Evolutionary conservation across 2,329 filamentous ascomycete species (phyloP), one percentile per base, ranked within the genome.

Genomic region (Daldinia eschscholtzii): DNA sequence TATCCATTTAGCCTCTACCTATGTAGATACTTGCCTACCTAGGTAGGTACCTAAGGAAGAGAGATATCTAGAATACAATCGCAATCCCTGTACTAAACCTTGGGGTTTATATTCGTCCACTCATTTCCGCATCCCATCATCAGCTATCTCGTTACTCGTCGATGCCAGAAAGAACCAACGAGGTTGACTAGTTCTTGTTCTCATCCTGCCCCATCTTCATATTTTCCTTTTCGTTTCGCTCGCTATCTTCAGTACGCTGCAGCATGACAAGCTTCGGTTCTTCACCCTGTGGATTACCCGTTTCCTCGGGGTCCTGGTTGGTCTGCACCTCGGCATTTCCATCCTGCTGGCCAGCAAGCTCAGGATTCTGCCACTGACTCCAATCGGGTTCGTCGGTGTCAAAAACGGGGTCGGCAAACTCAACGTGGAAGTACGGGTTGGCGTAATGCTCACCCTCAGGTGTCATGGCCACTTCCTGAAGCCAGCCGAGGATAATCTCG

Each of bases 401-500:
- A n/a, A 41, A 39, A 0, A 58, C 62, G 15, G 68, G 50, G 10
- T 79, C 76, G 2, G 56, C 44, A 46, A 73, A 76, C 2, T 44
- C 15, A 20, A 83, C 75, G 1, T 75, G 65, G 42, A 83, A 76
- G 7, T 75, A 70, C 0, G 81, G 80, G 67, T 87, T 86, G 57
- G 73, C 71, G 65, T 83, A 86, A 4, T 67, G 68, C 0, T 75
- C 64, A 2, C 67, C 73, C 1, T 76, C 71, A 2, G 80, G 75
- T 4, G 87, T 71, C 53, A 66, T 55, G 18, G 69, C 84, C 12
- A 91, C 84, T 41, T 87, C 81, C 56, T 88, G 80, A 39, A 94
- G 82, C 85, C 90, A 94, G 42, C 81, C 78, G 1, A 93, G 78
- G 28, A 92, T 85, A 2, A 81, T 78, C 12, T 76, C 73, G 70